Conservation (phyloP, 768 basidiomycete species). For the Calocera viscosa region DNA sequence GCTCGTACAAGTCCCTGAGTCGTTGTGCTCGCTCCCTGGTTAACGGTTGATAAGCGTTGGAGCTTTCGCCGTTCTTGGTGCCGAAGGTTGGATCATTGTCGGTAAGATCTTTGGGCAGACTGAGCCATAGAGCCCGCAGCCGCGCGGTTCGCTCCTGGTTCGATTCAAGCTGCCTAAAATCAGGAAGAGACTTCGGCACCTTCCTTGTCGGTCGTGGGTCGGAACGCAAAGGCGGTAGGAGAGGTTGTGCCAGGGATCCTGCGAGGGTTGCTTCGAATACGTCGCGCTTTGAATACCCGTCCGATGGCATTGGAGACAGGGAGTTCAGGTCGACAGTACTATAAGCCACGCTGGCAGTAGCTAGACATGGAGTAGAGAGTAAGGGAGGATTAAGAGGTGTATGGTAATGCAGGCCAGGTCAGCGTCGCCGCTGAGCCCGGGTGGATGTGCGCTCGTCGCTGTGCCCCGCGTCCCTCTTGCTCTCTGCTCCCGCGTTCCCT, state of each 20-base stretch:
- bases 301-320: background rate
- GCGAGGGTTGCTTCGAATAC: conserved; percentile 41
- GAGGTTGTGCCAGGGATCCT: conserved; percentile 42
- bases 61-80: conserved; percentile 15
- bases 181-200: conserved; percentile 41
- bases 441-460: background rate
- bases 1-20: conserved; percentile 59
- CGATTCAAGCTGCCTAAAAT: conserved; percentile 56
- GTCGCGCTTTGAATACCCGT: conserved; percentile 28
- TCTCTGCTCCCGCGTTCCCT: background rate
- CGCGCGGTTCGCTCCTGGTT: conserved; percentile 46
- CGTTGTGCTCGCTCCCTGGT: conserved; percentile 46
- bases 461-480: background rate
- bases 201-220: conserved; percentile 35
- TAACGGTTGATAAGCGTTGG: conserved; percentile 24
- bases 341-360: background rate
- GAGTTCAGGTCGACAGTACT: background rate
- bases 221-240: conserved; percentile 47
- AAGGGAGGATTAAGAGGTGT: background rate
- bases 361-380: background rate
- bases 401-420: background rate
- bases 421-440: background rate
- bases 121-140: conserved; percentile 51
- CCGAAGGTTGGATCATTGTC: conserved; percentile 21
- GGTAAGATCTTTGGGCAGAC: conserved; percentile 32